Conservation (phyloP, 768 basidiomycete genomes). For the Auricularia cornea region DNA sequence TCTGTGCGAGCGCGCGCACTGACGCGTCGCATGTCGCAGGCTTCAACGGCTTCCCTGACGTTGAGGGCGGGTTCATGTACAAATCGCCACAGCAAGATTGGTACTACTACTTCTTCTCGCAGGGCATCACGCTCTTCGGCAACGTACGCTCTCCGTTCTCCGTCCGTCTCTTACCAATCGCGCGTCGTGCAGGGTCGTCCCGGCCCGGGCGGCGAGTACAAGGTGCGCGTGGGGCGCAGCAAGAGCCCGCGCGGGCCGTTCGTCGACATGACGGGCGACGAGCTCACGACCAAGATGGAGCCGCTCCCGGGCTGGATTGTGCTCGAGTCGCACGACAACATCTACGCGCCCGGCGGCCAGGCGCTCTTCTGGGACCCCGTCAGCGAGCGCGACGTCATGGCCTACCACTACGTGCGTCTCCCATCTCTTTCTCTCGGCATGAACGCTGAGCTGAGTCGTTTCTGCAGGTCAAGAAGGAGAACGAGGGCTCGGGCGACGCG, state of each 20-base stretch:
- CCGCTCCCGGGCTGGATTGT: background rate
- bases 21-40: background rate
- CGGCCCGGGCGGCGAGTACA: background rate
- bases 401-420: background rate
- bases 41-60: background rate
- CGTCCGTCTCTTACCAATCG: no score
- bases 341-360: constrained; percentile 20
- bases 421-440: no score
- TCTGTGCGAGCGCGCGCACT: background rate
- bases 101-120: constrained; percentile 10
- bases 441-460: no score
- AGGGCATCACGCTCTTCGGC: constrained; percentile 12
- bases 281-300: background rate
- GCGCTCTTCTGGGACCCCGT: background rate
- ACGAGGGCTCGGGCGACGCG: background rate
- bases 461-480: background rate
- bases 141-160: background rate
- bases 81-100: background rate
- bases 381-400: background rate
- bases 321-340: constrained; percentile 16
- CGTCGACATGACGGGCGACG: background rate
- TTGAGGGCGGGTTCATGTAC: constrained; percentile 3
- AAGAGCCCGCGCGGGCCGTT: background rate
- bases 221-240: background rate
- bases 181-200: background rate